phyloP scores from a whole-genome alignment of 306 rosid genomes.

The Castanea crenata region DNA sequence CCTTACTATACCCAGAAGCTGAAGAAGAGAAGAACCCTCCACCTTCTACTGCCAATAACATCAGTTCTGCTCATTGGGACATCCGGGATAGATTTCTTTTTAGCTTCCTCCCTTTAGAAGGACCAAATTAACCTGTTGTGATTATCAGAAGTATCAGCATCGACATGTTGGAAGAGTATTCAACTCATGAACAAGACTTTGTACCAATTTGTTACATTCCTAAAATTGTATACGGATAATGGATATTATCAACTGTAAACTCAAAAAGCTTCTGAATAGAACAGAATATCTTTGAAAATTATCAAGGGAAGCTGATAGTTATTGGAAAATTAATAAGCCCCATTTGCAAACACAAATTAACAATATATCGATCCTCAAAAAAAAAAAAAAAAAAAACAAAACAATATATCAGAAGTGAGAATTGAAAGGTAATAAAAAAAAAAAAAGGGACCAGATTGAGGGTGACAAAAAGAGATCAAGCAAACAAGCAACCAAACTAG shows the following conservation, averaged over 20 bases:
- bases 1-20: slow-evolving; percentile 96
- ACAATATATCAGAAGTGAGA: not conserved
- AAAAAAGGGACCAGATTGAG: not conserved
- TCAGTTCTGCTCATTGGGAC: slow-evolving; percentile 90
- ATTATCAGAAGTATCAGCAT: not conserved
- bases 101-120: slow-evolving; percentile 40
- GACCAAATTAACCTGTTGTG: slow-evolving; percentile 43
- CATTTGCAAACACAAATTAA: not conserved
- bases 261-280: not conserved
- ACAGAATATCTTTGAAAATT: not conserved
- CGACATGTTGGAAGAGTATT: not conserved
- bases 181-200: not conserved
- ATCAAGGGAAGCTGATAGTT: not conserved
- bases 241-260: not conserved
- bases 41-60: slow-evolving; percentile 98
- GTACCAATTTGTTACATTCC: not conserved
- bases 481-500: not conserved
- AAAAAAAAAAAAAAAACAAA: too few relatives aligned
- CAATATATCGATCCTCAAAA: not conserved
- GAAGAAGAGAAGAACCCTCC: slow-evolving; percentile 99
- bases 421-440: not conserved
- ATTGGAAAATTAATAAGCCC: not conserved
- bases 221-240: not conserved
- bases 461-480: not conserved
- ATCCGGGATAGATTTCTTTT: slow-evolving; percentile 41